Percentiles rank a stretch among this genome's conserved stretches.
Conservation (phyloP, 2,329 filamentous ascomycete species). For the Apiospora pterosperma region DNA sequence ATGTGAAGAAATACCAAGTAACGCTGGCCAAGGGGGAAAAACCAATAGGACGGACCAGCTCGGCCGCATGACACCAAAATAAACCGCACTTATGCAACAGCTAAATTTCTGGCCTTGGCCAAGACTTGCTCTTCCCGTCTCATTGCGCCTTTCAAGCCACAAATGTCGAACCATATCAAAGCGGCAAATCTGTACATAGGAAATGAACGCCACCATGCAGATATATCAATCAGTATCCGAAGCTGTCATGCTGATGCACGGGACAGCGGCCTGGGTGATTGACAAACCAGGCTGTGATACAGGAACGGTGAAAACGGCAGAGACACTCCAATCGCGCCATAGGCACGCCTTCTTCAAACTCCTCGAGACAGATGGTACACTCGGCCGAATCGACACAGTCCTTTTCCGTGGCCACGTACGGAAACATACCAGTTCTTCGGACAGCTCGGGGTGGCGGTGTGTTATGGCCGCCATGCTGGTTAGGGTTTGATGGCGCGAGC, state of each 20-base stretch:
- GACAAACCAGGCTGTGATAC: constrained; percentile 61
- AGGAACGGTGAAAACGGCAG: constrained; percentile 60
- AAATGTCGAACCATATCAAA: neutral
- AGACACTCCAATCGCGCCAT: constrained; percentile 68
- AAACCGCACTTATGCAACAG: neutral
- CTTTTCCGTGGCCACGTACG: constrained; percentile 63
- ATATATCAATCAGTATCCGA: constrained; percentile 39
- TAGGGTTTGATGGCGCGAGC: constrained; percentile 23
- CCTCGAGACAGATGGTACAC: constrained; percentile 66
- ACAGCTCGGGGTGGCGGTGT: constrained; percentile 30
- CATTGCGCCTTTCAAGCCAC: neutral
- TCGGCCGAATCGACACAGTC: constrained; percentile 66
- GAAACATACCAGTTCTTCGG: constrained; percentile 58
- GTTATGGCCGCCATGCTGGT: constrained; percentile 16
- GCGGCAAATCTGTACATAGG: neutral
- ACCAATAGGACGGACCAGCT: neutral
- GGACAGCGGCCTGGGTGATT: constrained; percentile 61
- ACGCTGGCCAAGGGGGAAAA: neutral
- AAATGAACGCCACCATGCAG: neutral
- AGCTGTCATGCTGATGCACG: constrained; percentile 62
- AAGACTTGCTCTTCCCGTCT: neutral
- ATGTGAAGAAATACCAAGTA: neutral
- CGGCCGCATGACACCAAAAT: neutral
- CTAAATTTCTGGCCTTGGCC: neutral
- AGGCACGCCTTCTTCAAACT: constrained; percentile 57